Percentiles rank a stretch among this genome's conserved stretches.
phyloP scores from a whole-genome alignment of 2,329 filamentous ascomycete species.

The Clonostachys chloroleuca region DNA sequence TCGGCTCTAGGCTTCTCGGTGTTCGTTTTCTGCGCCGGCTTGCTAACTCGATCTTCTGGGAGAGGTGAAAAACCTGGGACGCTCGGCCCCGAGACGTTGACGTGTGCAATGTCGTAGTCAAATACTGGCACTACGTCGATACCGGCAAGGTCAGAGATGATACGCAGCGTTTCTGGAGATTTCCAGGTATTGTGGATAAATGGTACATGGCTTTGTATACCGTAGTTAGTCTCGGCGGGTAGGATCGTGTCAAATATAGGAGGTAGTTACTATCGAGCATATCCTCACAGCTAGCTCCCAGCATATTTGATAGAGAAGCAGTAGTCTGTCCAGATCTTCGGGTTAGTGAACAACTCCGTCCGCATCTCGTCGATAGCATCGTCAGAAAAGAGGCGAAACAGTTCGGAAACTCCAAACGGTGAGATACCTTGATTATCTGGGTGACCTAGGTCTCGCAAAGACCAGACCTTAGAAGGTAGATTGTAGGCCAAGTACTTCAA shows the following conservation, averaged over 20 bases:
- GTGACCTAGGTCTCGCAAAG: too few relatives aligned
- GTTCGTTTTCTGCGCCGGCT: too few relatives aligned
- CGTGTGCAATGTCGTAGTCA: constrained; percentile 49
- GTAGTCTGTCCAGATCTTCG: constrained; percentile 46
- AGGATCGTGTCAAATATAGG: too few relatives aligned
- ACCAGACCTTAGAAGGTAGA: too few relatives aligned
- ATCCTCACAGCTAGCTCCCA: too few relatives aligned
- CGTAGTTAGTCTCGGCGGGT: too few relatives aligned
- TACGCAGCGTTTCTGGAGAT: constrained; percentile 31
- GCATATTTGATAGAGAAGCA: constrained; percentile 24
- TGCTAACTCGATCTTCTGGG: too few relatives aligned
- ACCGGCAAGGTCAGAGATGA: constrained; percentile 46
- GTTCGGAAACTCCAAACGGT: constrained; percentile 57
- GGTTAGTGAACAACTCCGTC: constrained; percentile 47
- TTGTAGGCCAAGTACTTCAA: too few relatives aligned
- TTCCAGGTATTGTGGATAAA: constrained; percentile 54
- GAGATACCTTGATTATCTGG: constrained; percentile 23
- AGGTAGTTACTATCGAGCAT: too few relatives aligned
- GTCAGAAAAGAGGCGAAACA: constrained; percentile 57
- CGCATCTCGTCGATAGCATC: constrained; percentile 60
- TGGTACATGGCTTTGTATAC: constrained; percentile 20
- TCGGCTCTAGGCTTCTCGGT: too few relatives aligned
- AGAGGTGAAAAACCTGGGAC: too few relatives aligned
- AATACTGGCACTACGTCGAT: constrained; percentile 48
- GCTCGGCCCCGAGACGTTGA: constrained; percentile 25